Evolutionary conservation across 1,139 yeast genomes (phyloP).

Genomic region (Entelexis sorbosivorans): DNA sequence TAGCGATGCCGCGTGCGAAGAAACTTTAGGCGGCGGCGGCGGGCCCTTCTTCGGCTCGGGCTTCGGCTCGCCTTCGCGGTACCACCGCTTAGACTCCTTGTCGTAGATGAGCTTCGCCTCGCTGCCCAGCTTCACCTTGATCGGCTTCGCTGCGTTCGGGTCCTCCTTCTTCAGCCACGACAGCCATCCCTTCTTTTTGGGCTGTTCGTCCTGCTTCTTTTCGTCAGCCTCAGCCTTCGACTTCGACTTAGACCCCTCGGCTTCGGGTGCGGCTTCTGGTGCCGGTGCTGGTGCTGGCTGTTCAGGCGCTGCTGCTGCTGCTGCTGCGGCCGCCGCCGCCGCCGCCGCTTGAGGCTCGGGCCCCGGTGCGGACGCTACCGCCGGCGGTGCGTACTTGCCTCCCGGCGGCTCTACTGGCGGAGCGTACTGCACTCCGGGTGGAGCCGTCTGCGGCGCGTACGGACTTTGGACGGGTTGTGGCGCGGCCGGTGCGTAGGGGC

Average conservation of each 20-base stretch:
- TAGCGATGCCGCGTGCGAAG: conserved; percentile 1
- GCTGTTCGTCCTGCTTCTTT: conserved; percentile 20
- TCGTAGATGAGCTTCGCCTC: conserved; percentile 66
- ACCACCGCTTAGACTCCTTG: conserved; percentile 78
- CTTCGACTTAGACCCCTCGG: no score
- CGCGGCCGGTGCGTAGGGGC: background rate
- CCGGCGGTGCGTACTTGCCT: background rate
- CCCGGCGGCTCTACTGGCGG: background rate
- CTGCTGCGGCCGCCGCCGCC: no score
- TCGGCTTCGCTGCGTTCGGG: conserved; percentile 60
- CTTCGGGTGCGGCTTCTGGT: background rate
- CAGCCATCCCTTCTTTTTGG: conserved; percentile 39
- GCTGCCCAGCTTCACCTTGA: conserved; percentile 63
- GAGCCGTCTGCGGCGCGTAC: background rate
- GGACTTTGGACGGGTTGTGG: background rate
- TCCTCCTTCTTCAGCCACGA: conserved; percentile 37
- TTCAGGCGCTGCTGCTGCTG: background rate
- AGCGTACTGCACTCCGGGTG: background rate
- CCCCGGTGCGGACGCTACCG: background rate
- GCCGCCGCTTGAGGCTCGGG: no score
- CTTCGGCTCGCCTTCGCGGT: conserved; percentile 59
- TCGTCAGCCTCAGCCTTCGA: background rate
- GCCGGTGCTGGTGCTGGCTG: background rate
- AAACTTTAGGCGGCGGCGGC: conserved; percentile 58
- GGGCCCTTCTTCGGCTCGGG: conserved; percentile 52